These are phyloP conservation scores for Rosa persica DNA, from an alignment of 306 rosid genomes.

Conservation along the genomic window DNA sequence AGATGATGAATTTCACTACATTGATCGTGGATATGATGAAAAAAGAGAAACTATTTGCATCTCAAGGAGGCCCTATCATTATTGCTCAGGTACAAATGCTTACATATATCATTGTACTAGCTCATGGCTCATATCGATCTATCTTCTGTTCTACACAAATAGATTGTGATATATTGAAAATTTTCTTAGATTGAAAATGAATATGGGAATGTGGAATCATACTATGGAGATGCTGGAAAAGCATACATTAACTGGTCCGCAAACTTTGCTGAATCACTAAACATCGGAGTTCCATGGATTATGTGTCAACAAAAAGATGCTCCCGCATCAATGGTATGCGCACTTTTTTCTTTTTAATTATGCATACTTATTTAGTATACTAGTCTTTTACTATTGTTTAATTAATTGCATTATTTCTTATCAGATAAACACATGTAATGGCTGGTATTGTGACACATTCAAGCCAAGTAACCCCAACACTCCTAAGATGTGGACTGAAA, in stretches of 20 bases:
- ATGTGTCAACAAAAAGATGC: conserved; percentile 58
- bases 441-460: conserved; percentile 55
- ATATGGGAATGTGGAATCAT: conserved; percentile 44
- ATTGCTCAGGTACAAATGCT: conserved; percentile 44
- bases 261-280: conserved; percentile 39
- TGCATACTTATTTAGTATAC: neutral
- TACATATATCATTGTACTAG: neutral
- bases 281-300: conserved; percentile 63
- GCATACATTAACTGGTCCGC: conserved; percentile 56
- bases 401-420: neutral
- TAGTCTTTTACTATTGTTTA: neutral
- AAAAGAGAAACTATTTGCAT: conserved; percentile 54
- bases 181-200: conserved; percentile 52
- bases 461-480: conserved; percentile 45
- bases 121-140: neutral
- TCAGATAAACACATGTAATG: conserved; percentile 61
- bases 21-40: conserved; percentile 48
- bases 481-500: conserved; percentile 69
- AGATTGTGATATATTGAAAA: neutral
- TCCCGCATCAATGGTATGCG: conserved; percentile 48
- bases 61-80: conserved; percentile 58
- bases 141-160: neutral
- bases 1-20: conserved; percentile 56
- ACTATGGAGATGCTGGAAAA: conserved; percentile 57
- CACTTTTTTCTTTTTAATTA: neutral